These are phyloP conservation scores for Globisporangium okanoganense DNA, from an alignment of 352 stramenopile genomes.

Conservation along the genomic window DNA sequence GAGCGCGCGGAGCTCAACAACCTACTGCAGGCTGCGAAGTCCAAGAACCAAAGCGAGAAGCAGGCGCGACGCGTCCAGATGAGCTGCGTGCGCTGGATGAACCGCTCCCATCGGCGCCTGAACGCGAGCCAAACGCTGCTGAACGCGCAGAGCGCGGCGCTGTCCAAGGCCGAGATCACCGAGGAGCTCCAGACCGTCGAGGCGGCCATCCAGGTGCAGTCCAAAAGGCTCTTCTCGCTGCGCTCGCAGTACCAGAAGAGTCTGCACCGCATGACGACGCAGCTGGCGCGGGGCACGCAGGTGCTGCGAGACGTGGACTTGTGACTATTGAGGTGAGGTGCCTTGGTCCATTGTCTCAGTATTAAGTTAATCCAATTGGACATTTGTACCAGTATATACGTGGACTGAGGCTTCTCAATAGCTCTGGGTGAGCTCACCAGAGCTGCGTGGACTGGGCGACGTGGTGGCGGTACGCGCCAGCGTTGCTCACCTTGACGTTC, in stretches of 20 bases:
- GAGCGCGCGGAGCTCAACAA: conserved; percentile 45
- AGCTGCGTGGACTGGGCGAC: conserved; percentile 52
- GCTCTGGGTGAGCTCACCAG: conserved; percentile 42
- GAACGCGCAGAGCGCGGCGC: conserved; percentile 31
- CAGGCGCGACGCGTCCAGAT: conserved; percentile 47
- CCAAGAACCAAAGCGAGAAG: conserved; percentile 45
- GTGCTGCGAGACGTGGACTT: conserved; percentile 32
- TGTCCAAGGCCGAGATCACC: conserved; percentile 46
- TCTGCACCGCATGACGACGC: conserved; percentile 36
- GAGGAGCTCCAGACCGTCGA: conserved; percentile 42
- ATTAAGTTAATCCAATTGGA: background rate
- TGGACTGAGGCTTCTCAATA: background rate
- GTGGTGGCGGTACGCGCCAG: conserved; percentile 61
- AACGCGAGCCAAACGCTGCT: conserved; percentile 29
- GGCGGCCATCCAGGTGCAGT: conserved; percentile 30
- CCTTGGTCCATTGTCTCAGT: too few species aligned
- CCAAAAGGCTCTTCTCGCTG: conserved; percentile 44
- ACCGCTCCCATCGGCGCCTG: conserved; percentile 47
- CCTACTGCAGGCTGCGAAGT: conserved; percentile 42
- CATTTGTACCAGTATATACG: background rate
- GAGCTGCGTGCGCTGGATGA: conserved; percentile 68
- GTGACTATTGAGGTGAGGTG: too few species aligned
- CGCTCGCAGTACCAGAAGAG: conserved; percentile 47
- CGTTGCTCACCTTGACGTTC: conserved; percentile 68
- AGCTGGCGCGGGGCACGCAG: conserved; percentile 33